Conservation (phyloP, 73 alveolate genomes). For the Breviolum minutum region DNA sequence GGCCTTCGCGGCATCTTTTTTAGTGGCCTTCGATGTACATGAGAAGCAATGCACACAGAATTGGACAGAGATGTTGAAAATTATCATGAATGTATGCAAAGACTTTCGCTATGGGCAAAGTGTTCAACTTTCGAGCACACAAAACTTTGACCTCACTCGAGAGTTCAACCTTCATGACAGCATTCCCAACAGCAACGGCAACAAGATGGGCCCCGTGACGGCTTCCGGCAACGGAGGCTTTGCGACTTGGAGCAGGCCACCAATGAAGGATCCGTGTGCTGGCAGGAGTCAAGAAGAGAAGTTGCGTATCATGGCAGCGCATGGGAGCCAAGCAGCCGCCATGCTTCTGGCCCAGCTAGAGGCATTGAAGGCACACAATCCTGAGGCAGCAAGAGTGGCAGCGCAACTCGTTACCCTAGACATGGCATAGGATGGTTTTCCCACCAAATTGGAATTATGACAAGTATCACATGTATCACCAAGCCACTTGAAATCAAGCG, state of each 20-base stretch:
- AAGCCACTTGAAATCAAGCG: too few species aligned
- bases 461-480: too few species aligned
- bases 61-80: not conserved
- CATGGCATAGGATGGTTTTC: too few species aligned
- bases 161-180: not conserved
- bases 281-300: not conserved
- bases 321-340: too few species aligned
- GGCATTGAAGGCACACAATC: too few species aligned
- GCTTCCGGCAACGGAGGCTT: slow-evolving; percentile 1
- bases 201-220: not conserved
- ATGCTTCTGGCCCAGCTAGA: too few species aligned
- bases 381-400: too few species aligned
- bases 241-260: not conserved
- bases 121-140: not conserved
- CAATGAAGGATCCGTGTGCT: not conserved
- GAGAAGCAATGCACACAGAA: slow-evolving; percentile 3
- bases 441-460: too few species aligned
- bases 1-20: not conserved
- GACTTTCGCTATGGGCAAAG: slow-evolving; percentile 10
- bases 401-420: too few species aligned
- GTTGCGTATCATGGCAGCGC: slow-evolving; percentile 11
- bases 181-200: slow-evolving; percentile 1
- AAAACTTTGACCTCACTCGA: slow-evolving; percentile 1
- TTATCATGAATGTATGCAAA: not conserved
- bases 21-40: not conserved